Percentiles rank a stretch among this genome's conserved stretches.
Conservation (phyloP, 140 eudicot species). For the Erigeron philadelphicus region DNA sequence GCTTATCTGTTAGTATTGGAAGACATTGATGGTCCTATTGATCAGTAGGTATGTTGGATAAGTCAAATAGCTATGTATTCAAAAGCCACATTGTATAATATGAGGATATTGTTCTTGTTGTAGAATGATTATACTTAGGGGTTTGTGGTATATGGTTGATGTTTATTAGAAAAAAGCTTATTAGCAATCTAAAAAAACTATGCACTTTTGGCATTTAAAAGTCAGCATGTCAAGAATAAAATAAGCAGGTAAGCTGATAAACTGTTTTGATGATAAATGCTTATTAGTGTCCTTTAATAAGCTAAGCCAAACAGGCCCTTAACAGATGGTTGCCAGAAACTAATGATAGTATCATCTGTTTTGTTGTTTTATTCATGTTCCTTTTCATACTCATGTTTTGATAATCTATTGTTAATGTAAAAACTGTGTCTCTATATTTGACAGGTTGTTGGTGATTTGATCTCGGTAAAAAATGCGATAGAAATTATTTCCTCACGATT, state of each 20-base stretch:
- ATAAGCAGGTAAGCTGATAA: too few species aligned
- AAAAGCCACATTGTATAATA: not conserved
- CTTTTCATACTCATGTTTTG: not conserved
- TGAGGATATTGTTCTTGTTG: too few species aligned
- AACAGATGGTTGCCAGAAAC: not conserved
- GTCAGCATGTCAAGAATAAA: too few species aligned
- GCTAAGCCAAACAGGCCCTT: not conserved
- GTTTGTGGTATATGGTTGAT: not conserved
- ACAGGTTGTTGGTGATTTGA: conserved; percentile 87
- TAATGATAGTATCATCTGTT: not conserved
- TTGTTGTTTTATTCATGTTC: not conserved
- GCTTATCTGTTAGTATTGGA: not conserved
- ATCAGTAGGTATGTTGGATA: not conserved
- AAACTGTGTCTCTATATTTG: conserved; percentile 16
- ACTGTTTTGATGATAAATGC: too few species aligned
- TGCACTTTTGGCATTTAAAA: too few species aligned
- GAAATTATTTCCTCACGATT: conserved; percentile 76
- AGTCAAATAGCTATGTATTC: conserved; percentile 5
- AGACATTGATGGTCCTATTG: not conserved
- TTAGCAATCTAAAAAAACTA: too few species aligned
- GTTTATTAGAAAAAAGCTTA: too few species aligned
- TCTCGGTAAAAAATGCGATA: conserved; percentile 76
- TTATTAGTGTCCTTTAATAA: too few species aligned
- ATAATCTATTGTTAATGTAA: not conserved
- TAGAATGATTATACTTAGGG: not conserved